These are phyloP conservation scores for Brassica rapa DNA, from an alignment of 345 rosid species.

Conservation along the genomic window DNA sequence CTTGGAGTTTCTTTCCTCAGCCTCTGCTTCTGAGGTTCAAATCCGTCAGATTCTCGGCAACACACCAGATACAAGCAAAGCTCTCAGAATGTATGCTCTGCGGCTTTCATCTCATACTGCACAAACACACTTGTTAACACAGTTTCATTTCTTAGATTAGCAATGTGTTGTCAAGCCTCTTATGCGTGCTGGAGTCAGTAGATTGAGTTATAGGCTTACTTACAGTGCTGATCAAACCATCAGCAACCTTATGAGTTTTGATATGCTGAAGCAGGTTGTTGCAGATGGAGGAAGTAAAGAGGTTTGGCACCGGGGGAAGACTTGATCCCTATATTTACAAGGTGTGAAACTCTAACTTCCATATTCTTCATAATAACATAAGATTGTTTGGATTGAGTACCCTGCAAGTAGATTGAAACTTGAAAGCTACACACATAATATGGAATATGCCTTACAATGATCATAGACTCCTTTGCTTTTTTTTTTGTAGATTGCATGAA, in stretches of 20 bases:
- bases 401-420: neutral
- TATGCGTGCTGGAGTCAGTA: neutral
- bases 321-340: slow-evolving; percentile 74
- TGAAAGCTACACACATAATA: neutral
- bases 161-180: neutral
- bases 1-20: slow-evolving; percentile 65
- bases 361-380: neutral
- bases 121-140: neutral
- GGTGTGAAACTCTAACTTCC: slow-evolving; percentile 46
- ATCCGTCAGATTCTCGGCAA: slow-evolving; percentile 81
- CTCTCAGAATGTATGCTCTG: slow-evolving; percentile 70
- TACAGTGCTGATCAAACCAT: slow-evolving; percentile 1
- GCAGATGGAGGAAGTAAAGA: slow-evolving; percentile 60
- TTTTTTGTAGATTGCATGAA: slow-evolving; percentile 37
- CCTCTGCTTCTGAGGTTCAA: slow-evolving; percentile 60
- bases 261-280: slow-evolving; percentile 52
- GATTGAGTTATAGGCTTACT: neutral
- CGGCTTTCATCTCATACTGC: neutral
- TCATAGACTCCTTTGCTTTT: slow-evolving; percentile 2
- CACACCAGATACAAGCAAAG: slow-evolving; percentile 97
- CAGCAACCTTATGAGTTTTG: neutral
- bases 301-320: slow-evolving; percentile 84
- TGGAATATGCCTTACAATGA: neutral
- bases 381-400: neutral
- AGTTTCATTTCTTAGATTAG: neutral